phyloP scores from a whole-genome alignment of 2,329 filamentous ascomycete species.

The Penicillium polonicum region DNA sequence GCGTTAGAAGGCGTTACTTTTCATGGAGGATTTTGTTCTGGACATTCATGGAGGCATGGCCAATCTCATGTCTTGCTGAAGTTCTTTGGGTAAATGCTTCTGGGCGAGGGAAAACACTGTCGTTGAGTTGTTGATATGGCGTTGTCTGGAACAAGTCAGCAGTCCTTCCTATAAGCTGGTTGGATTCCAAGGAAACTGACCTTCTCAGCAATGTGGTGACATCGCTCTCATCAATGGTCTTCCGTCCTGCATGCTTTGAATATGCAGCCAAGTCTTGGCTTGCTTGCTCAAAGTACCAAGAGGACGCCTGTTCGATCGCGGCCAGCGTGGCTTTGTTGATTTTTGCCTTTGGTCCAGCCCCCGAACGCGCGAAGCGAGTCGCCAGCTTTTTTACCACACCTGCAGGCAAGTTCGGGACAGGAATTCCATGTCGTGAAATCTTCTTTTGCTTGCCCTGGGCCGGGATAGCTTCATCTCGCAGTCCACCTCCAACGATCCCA shows the following conservation, averaged over 20 bases:
- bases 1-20: slow-evolving; percentile 38
- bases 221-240: slow-evolving; percentile 82
- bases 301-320: slow-evolving; percentile 75
- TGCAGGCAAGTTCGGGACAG: slow-evolving; percentile 71
- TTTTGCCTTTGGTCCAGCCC: slow-evolving; percentile 64
- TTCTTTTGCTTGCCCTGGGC: slow-evolving; percentile 51
- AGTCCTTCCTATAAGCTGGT: slow-evolving; percentile 5
- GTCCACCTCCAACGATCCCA: slow-evolving; percentile 36
- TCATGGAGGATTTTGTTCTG: slow-evolving; percentile 7
- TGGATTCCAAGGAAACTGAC: slow-evolving; percentile 51
- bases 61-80: slow-evolving; percentile 70
- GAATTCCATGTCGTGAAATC: slow-evolving; percentile 68
- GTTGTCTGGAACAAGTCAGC: slow-evolving; percentile 62
- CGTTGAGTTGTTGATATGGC: slow-evolving; percentile 67
- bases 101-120: slow-evolving; percentile 85
- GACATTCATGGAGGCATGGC: slow-evolving; percentile 38
- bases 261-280: slow-evolving; percentile 78
- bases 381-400: slow-evolving; percentile 67
- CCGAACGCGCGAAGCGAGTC: slow-evolving; percentile 67
- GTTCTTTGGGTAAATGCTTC: slow-evolving; percentile 74
- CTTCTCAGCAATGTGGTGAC: slow-evolving; percentile 78
- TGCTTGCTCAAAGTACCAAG: slow-evolving; percentile 90
- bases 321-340: slow-evolving; percentile 71
- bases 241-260: slow-evolving; percentile 76
- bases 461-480: slow-evolving; percentile 32